These are phyloP conservation scores for Phlebiopsis flavidoalba DNA, from an alignment of 768 basidiomycete species.

Conservation along the genomic window DNA sequence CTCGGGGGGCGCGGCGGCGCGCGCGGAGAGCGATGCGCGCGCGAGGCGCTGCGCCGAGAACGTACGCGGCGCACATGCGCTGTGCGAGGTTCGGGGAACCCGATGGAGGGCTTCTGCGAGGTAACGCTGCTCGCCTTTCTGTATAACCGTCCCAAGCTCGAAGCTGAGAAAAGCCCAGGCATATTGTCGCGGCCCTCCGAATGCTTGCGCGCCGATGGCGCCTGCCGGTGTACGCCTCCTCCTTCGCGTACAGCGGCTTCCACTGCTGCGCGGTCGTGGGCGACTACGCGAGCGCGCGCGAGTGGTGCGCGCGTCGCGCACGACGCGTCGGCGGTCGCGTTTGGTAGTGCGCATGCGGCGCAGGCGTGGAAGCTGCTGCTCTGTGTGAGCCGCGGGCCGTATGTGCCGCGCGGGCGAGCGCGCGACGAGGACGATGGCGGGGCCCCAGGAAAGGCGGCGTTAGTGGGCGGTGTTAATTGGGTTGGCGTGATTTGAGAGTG, in stretches of 20 bases:
- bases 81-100: conserved; percentile 1
- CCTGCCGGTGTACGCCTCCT: conserved; percentile 20
- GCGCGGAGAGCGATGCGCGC: conserved; percentile 16
- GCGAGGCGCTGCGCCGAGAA: conserved; percentile 3
- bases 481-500: not conserved
- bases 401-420: not conserved
- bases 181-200: no score
- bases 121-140: not conserved
- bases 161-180: not conserved
- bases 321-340: conserved; percentile 2
- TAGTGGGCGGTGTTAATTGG: conserved; percentile 8
- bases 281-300: conserved; percentile 7
- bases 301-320: conserved; percentile 4
- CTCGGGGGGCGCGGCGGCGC: conserved; percentile 14
- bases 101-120: conserved; percentile 9
- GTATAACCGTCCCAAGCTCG: no score
- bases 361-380: not conserved
- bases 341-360: not conserved
- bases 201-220: no score
- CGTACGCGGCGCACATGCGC: conserved; percentile 5
- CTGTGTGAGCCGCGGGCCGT: not conserved
- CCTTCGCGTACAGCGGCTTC: conserved; percentile 25
- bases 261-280: conserved; percentile 21
- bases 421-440: conserved; percentile 1
- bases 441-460: conserved; percentile 3